A percentile compares a stretch with the other conserved stretches of the same genome.
phyloP scores from a whole-genome alignment of 805 yeast genomes.

The Candida suzukii region DNA sequence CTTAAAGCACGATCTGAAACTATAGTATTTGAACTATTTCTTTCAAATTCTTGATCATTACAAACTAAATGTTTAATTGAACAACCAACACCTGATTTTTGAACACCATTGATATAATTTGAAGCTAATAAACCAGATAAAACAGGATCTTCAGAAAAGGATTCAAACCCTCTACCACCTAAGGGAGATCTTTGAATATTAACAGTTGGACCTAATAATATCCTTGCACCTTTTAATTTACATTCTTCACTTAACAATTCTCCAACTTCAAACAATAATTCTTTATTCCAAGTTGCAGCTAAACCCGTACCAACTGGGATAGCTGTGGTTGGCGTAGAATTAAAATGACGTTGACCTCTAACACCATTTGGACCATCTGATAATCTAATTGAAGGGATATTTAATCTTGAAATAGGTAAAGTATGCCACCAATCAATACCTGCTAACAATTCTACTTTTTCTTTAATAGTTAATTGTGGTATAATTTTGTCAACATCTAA shows the following conservation, averaged over 20 bases:
- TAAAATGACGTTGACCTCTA: constrained; percentile 49
- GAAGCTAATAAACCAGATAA: constrained; percentile 33
- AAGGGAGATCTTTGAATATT: too few species aligned
- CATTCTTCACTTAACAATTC: constrained; percentile 38
- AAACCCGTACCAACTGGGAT: constrained; percentile 57
- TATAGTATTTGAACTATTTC: constrained; percentile 40
- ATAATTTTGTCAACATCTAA: constrained; percentile 14
- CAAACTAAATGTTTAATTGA: constrained; percentile 36
- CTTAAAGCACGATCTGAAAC: constrained; percentile 56
- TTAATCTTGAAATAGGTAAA: constrained; percentile 23
- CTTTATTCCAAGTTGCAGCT: constrained; percentile 50
- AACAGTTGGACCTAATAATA: constrained; percentile 30
- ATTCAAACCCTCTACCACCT: too few species aligned
- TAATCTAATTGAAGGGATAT: constrained; percentile 39
- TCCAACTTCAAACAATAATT: constrained; percentile 41
- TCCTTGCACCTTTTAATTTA: constrained; percentile 34
- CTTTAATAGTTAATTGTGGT: constrained; percentile 18
- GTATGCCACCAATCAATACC: constrained; percentile 33
- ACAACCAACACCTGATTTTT: constrained; percentile 29
- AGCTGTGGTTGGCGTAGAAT: constrained; percentile 47
- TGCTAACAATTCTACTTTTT: constrained; percentile 25
- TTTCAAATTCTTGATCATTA: constrained; percentile 56
- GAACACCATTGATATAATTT: constrained; percentile 31
- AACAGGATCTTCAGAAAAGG: too few species aligned
- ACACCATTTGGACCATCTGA: constrained; percentile 62